Base-by-base conservation (phyloP, 306 rosid species). In the Vachellia collinsii region DNA sequence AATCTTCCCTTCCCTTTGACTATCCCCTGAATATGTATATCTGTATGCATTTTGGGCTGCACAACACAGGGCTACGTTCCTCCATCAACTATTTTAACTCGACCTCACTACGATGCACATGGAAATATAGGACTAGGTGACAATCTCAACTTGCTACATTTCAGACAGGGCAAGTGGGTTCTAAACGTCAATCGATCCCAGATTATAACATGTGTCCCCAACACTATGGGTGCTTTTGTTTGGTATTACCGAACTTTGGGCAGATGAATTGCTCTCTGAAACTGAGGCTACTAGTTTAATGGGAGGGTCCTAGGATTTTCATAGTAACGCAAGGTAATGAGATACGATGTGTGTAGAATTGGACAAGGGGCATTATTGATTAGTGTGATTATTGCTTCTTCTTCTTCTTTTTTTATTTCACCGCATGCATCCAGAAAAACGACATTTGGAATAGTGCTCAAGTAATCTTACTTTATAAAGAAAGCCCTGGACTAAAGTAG, bases 151-250 rank as follows among this genome's bases (percentile, higher is more conserved):
- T 59, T 22, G 44, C 78, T 75, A 63, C 76, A 72, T 71, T 79
- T 66, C 86, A 85, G 77, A 88, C 92, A 92, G n/a, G 6, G 16
- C 94, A 90, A 82, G 97, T 92, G 91, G 80, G 53, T 79, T 77
- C 68, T 54, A 72, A 61, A 79, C 75, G 74, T 47, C 90, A 83
- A 61, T 75, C 71, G 70, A 85, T 83, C 85, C 43, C 22, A 80
- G 11, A 85, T 70, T 80, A 76, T 51, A n/a, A 54, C n/a, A 54
- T 77, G 13, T 76, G 54, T 75, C 6, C 13, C 81, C 54, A 72
- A 74, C 66, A 81, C 76, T 85, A 70, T 85, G 17, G 74, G 73
- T 19, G 23, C 1, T 84, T 76, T 82, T 74, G 83, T 79, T 85
- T 51, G 58, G 12, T 66, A 65, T 65, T 79, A 73, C 56, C 70